These are phyloP conservation scores for Sambucus nigra DNA, from an alignment of 129 eudicot genomes.

Conservation along the genomic window DNA sequence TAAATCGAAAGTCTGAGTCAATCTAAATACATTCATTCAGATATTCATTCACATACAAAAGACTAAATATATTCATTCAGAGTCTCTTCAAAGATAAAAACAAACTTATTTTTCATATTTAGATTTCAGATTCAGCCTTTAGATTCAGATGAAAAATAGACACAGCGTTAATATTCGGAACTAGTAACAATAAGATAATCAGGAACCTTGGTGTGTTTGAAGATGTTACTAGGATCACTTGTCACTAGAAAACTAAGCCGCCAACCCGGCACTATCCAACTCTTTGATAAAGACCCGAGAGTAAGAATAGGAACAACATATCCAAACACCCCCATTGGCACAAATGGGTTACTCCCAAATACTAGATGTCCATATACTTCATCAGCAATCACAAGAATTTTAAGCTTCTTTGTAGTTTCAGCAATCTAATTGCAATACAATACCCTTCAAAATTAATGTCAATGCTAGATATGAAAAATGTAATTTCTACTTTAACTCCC, in stretches of 20 bases:
- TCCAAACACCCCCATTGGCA: constrained; percentile 92
- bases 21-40: too few relatives aligned
- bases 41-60: too few relatives aligned
- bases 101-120: too few relatives aligned
- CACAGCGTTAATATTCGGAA: too few relatives aligned
- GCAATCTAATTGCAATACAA: constrained; percentile 44
- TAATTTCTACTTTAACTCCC: too few relatives aligned
- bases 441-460: neutral
- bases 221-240: constrained; percentile 55
- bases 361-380: constrained; percentile 97
- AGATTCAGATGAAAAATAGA: too few relatives aligned
- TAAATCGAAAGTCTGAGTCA: too few relatives aligned
- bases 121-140: too few relatives aligned
- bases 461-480: neutral
- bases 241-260: constrained; percentile 90
- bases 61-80: too few relatives aligned
- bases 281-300: constrained; percentile 89
- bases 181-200: neutral
- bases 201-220: constrained; percentile 65
- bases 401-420: constrained; percentile 73
- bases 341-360: constrained; percentile 75
- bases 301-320: constrained; percentile 72
- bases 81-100: too few relatives aligned
- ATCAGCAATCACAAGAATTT: constrained; percentile 72
- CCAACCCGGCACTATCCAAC: constrained; percentile 99